These are phyloP conservation scores for Tillandsia leiboldiana DNA, from an alignment of 176 grass and related monocot genomes.

Conservation along the genomic window DNA sequence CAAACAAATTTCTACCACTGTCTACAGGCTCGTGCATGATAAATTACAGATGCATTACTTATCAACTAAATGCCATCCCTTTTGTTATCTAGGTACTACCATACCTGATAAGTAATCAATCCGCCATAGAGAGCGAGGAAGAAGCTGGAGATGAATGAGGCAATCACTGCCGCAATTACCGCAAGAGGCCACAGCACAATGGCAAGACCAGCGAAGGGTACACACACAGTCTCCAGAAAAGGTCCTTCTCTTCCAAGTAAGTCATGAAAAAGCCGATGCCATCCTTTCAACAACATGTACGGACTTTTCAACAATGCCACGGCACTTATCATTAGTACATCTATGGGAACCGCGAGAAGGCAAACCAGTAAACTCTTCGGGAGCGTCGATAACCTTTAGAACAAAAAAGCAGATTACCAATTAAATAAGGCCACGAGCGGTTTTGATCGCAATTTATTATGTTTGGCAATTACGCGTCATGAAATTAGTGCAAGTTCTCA, in stretches of 20 bases:
- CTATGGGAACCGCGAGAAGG: slow-evolving; percentile 45
- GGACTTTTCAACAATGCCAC: slow-evolving; percentile 84
- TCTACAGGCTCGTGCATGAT: background rate
- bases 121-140: slow-evolving; percentile 50
- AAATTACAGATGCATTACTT: background rate
- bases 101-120: slow-evolving; percentile 66
- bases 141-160: slow-evolving; percentile 66
- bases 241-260: slow-evolving; percentile 82
- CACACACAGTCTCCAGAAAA: slow-evolving; percentile 76
- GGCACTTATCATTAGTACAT: slow-evolving; percentile 56
- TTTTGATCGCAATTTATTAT: background rate
- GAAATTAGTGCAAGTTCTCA: background rate
- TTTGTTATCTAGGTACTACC: background rate
- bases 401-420: background rate
- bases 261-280: slow-evolving; percentile 70
- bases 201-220: slow-evolving; percentile 70
- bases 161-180: slow-evolving; percentile 44
- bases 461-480: background rate
- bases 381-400: slow-evolving; percentile 45
- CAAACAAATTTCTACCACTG: background rate
- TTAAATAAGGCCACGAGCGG: too few relatives aligned
- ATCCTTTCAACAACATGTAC: slow-evolving; percentile 77
- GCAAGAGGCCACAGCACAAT: slow-evolving; percentile 83
- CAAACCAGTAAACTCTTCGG: slow-evolving; percentile 39
- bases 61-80: background rate